Evolutionary conservation across 179 eudicot genomes (phyloP), one percentile per base, ranked within the genome.

Genomic region (Silene coronaria): DNA sequence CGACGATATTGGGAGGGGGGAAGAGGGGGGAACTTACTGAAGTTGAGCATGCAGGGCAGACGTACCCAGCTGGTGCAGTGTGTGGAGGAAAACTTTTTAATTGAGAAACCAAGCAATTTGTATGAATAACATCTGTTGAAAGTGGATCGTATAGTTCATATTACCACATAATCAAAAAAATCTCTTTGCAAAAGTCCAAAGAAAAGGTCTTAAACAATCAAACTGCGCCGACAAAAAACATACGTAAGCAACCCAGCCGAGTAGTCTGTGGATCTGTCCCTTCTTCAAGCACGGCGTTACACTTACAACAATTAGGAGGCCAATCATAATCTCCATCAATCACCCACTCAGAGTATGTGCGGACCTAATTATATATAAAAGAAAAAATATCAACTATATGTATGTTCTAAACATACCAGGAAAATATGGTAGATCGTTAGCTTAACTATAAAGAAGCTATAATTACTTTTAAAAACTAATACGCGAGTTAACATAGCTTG

Each of bases 201-300:
- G 21, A 53, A 27, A 75, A 51, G 24, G 72, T 16, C 6, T 32
- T 55, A 13, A 53, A 36, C 17, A 68, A 70, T 26, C 14, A n/a
- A 46, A 71, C 13, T 57, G 19, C 21, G 70, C 34, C 67, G 23
- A 26, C 16, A 24, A 68, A 82, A 63, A 26, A 91, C 99, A 77
- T 95, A 95, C 97, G 99, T 81, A 95, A 89, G 86, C 99, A 95
- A 67, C 99, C 99, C 83, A 95, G 85, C 59, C 99, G 95, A 73
- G 93, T 88, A 66, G 96, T 89, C 80, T 86, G 91, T 79, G 86
- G 75, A 81, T 88, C 88, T 3, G 81, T 69, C 69, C 87, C 92
- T 78, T 88, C 97, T 81, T 83, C 88, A 2, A 93, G 81, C 75
- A 79, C 92, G 60, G 77, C 83, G 58, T 82, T 85, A 84, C 97